A percentile compares a stretch with the other conserved stretches of the same genome.
Conservation (phyloP, 768 basidiomycete species). For the Paxillus ammoniavirescens region DNA sequence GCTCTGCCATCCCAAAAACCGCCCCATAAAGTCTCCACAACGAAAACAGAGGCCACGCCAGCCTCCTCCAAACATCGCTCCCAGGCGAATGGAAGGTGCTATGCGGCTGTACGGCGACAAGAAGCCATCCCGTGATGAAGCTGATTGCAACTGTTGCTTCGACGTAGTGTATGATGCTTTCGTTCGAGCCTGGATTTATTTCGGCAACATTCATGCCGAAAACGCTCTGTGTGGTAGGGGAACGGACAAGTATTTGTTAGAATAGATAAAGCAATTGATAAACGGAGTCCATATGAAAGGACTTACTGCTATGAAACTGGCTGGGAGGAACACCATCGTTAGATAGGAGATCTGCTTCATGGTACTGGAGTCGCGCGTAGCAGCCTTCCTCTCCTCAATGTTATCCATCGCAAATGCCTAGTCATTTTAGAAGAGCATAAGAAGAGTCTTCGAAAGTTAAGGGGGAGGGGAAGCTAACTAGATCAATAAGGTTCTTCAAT, state of each 20-base stretch:
- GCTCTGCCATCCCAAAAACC: too few species aligned
- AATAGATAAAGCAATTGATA: neutral
- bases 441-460: neutral
- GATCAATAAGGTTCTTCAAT: constrained; percentile 20
- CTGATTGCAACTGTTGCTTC: constrained; percentile 44
- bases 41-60: neutral
- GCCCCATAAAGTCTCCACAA: neutral
- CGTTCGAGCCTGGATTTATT: constrained; percentile 23
- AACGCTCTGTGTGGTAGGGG: constrained; percentile 21
- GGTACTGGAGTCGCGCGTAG: constrained; percentile 10
- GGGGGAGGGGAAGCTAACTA: constrained; percentile 17
- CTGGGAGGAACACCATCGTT: constrained; percentile 62
- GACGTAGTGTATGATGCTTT: constrained; percentile 36
- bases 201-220: constrained; percentile 9
- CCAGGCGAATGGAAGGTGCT: neutral
- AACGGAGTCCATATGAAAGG: neutral
- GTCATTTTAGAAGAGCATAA: neutral
- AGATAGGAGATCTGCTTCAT: constrained; percentile 41
- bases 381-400: constrained; percentile 42
- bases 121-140: constrained; percentile 46
- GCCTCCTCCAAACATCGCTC: neutral
- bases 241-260: too few species aligned
- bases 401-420: constrained; percentile 57
- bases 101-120: constrained; percentile 43
- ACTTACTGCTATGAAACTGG: constrained; percentile 39